Evolutionary conservation across 306 rosid species (phyloP).

Genomic region (Cicer bijugum): DNA sequence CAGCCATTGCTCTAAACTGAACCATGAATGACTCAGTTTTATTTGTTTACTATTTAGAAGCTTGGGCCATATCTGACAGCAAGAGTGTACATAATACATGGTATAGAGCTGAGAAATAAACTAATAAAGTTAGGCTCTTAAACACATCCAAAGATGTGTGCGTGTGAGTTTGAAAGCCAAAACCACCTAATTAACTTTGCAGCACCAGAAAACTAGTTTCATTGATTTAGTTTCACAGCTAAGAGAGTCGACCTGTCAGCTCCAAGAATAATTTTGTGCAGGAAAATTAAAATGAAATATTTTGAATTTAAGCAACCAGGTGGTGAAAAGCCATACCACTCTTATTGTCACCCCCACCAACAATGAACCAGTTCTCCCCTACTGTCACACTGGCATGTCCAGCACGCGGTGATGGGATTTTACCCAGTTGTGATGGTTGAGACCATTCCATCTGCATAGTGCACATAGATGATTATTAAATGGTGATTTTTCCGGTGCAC

Average conservation of each 20-base stretch:
- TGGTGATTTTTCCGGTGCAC: constrained; percentile 25
- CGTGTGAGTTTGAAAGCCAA: not conserved
- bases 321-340: constrained; percentile 64
- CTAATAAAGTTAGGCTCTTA: not conserved
- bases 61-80: not conserved
- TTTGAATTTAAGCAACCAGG: constrained; percentile 23
- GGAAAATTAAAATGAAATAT: constrained; percentile 9
- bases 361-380: constrained; percentile 96
- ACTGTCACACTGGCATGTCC: constrained; percentile 95
- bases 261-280: constrained; percentile 3
- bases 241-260: constrained; percentile 2
- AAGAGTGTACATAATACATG: not conserved
- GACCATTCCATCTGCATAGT: constrained; percentile 92
- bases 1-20: not conserved
- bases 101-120: not conserved
- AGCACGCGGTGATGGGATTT: constrained; percentile 87
- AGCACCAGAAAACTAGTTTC: constrained; percentile 24
- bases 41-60: not conserved
- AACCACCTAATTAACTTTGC: constrained; percentile 4
- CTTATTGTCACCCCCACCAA: constrained; percentile 96
- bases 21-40: not conserved
- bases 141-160: not conserved
- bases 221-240: constrained; percentile 16
- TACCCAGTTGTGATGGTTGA: constrained; percentile 82
- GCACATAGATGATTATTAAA: constrained; percentile 46